Evolutionary conservation across 176 grass and related monocot species (phyloP).

Genomic region (Musa troglodytarum): DNA sequence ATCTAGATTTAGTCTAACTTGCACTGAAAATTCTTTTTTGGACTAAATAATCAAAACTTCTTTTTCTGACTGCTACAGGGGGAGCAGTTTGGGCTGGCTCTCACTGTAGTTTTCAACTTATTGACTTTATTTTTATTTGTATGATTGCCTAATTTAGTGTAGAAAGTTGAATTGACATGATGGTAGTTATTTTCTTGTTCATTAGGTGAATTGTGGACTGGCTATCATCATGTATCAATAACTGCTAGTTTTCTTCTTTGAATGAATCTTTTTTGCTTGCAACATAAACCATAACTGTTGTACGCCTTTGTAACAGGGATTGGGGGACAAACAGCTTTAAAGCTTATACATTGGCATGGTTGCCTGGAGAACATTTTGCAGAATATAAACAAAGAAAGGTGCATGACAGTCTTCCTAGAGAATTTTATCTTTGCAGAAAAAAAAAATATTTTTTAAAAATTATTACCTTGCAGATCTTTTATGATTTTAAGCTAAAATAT

Average conservation of each 20-base stretch:
- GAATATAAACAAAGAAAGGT: conserved; percentile 39
- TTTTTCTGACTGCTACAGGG: too few relatives aligned
- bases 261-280: neutral
- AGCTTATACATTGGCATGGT: conserved; percentile 9
- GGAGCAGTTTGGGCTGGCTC: too few relatives aligned
- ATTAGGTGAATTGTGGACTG: neutral
- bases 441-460: too few relatives aligned
- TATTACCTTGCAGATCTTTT: too few relatives aligned
- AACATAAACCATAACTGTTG: neutral
- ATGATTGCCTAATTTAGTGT: neutral
- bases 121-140: neutral
- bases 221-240: too few relatives aligned
- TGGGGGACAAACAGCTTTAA: conserved; percentile 16
- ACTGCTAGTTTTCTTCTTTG: too few relatives aligned
- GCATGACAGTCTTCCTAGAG: neutral
- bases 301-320: conserved; percentile 5
- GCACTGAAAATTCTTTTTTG: too few relatives aligned
- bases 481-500: too few relatives aligned
- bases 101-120: neutral
- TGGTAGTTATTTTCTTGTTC: neutral
- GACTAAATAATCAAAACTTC: too few relatives aligned
- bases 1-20: too few relatives aligned
- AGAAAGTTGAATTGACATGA: neutral
- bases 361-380: conserved; percentile 13
- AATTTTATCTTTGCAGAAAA: neutral